A percentile compares a stretch with the other conserved stretches of the same genome.
Evolutionary conservation across 306 rosid genomes (phyloP).

Genomic region (Trifolium repens): DNA sequence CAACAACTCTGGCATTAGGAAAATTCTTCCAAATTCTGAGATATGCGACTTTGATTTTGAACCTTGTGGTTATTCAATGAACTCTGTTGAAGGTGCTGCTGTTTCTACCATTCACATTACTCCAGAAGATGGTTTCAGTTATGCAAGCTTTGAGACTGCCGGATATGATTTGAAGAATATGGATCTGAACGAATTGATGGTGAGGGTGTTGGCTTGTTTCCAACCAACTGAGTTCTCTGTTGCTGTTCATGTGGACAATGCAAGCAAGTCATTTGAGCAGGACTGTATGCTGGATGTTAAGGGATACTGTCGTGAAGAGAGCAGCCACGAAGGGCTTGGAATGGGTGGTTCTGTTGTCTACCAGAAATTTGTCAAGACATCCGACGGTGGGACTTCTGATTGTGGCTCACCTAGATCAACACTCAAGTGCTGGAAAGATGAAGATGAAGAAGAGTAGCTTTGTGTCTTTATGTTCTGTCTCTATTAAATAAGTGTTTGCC

Average conservation of each 20-base stretch:
- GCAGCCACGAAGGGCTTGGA: conserved; percentile 63
- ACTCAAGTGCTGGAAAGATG: conserved; percentile 75
- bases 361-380: conserved; percentile 51
- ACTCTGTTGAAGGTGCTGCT: conserved; percentile 63
- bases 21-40: conserved; percentile 65
- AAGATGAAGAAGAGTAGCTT: conserved; percentile 60
- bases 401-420: conserved; percentile 74
- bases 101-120: conserved; percentile 71
- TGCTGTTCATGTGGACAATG: conserved; percentile 58
- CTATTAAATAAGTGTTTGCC: neutral
- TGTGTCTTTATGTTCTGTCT: neutral
- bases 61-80: conserved; percentile 77
- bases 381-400: neutral
- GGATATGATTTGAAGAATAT: conserved; percentile 56
- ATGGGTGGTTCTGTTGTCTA: conserved; percentile 61
- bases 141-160: conserved; percentile 72
- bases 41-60: conserved; percentile 74
- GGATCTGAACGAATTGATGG: conserved; percentile 46
- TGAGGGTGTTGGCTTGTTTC: conserved; percentile 62
- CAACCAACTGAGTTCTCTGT: conserved; percentile 62
- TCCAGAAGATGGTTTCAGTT: conserved; percentile 67
- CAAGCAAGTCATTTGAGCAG: conserved; percentile 52
- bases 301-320: conserved; percentile 65
- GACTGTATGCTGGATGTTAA: conserved; percentile 49
- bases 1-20: conserved; percentile 61